Percentiles rank a stretch among this genome's conserved stretches.
phyloP scores from a whole-genome alignment of 2,329 filamentous ascomycete genomes.

The Coleophoma cylindrospora region DNA sequence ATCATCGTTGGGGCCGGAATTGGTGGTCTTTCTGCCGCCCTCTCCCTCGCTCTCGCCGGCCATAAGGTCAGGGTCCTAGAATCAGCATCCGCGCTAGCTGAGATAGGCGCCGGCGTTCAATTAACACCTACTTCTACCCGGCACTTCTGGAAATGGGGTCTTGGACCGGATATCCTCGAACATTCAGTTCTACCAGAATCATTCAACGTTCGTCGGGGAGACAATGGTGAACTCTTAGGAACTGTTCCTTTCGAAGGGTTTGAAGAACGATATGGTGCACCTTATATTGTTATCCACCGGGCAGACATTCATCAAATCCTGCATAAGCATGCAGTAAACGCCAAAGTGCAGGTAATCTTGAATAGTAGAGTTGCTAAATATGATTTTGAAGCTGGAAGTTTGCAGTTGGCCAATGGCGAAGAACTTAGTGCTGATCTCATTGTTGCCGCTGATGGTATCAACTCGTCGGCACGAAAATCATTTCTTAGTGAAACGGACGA shows the following conservation, averaged over 20 bases:
- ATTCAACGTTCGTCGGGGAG: not conserved
- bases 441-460: slow-evolving; percentile 32
- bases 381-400: slow-evolving; percentile 13
- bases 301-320: not conserved
- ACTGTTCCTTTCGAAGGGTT: not conserved
- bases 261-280: not conserved
- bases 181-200: not conserved
- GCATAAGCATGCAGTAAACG: not conserved
- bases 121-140: not conserved
- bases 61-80: slow-evolving; percentile 22
- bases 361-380: slow-evolving; percentile 17
- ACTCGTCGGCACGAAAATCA: slow-evolving; percentile 23
- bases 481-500: slow-evolving; percentile 17
- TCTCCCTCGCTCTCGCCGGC: slow-evolving; percentile 20
- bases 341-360: slow-evolving; percentile 18
- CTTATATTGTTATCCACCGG: not conserved
- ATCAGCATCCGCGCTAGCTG: not conserved
- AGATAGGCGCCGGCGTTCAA: not conserved
- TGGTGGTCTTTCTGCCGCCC: slow-evolving; percentile 23
- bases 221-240: not conserved
- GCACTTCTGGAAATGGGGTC: slow-evolving; percentile 1
- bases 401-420: slow-evolving; percentile 18
- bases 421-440: slow-evolving; percentile 25
- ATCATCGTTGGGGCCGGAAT: slow-evolving; percentile 27
- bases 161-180: not conserved